Evolutionary conservation across 768 basidiomycete genomes (phyloP), one percentile per base, ranked within the genome.

Genomic region (Tylopilus plumbeoviolaceoides): DNA sequence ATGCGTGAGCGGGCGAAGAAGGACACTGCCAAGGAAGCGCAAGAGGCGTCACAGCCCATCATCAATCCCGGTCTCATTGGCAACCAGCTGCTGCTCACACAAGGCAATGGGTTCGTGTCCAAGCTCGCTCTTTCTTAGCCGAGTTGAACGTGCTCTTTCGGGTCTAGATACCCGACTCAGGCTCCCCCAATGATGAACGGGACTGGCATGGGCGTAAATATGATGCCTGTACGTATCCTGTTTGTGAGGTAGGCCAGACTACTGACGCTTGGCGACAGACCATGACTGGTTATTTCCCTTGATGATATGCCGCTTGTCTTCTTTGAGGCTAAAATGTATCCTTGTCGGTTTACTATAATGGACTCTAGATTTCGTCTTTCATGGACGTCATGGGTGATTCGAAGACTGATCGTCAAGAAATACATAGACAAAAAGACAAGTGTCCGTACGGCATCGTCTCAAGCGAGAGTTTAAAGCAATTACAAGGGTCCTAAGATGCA

Each of bases 1-100:
- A 83, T 98, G 39, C 84, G 83, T 69, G 95, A 95, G 66, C 81
- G 89, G 42, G 81, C 87, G 28, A 87, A 87, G 73, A 94, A 91
- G 72, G 89, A 94, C 33, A 79, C 77, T 25, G 84, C 87, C 67
- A 95, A 97, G 74, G 93, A 95, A 75, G 80, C 91, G 68, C 84
- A 84, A 45, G 94, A 95, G 62, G 82, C 91, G 12, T 85, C 91
- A 51, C 83, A 84, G 48, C 87, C 89, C 6, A 91, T 95, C 59
- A 91, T 95, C 72, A 93, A 92, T 66, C 89, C 91, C 51, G 89
- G 86, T 35, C 78, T 84, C 27, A 75, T 30, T 30, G 30, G 30
- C 30, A 30, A 72, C 51, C 75, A 76, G 45, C 68, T 86, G 25
- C 72, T 90, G 61, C 74, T 92, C 50, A 92, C 90, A 28, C 87